Evolutionary conservation across 352 stramenopile genomes (phyloP).

Genomic region (Globisporangium uncinulatum): DNA sequence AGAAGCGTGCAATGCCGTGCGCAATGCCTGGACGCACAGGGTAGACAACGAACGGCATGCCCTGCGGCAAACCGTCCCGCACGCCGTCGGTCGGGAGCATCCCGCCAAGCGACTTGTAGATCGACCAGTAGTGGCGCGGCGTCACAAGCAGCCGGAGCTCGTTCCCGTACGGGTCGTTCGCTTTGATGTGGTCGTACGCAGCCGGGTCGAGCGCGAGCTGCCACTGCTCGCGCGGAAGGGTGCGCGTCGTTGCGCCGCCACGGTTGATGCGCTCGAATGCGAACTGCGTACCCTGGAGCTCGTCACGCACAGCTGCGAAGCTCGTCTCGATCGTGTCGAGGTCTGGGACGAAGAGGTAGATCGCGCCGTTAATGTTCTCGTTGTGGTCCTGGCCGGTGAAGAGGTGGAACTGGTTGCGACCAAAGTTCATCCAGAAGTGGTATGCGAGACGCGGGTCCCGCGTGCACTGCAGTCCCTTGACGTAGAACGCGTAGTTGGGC

Average conservation of each 20-base stretch:
- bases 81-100: slow-evolving; percentile 33
- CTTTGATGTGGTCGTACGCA: slow-evolving; percentile 56
- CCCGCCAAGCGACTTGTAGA: slow-evolving; percentile 49
- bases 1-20: slow-evolving; percentile 58
- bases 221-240: slow-evolving; percentile 51
- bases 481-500: slow-evolving; percentile 54
- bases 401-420: slow-evolving; percentile 66
- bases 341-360: slow-evolving; percentile 57
- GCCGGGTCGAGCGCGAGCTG: slow-evolving; percentile 39
- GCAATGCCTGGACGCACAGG: slow-evolving; percentile 48
- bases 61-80: slow-evolving; percentile 35
- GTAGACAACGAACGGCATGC: slow-evolving; percentile 56
- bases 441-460: slow-evolving; percentile 58
- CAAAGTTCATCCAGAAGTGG: slow-evolving; percentile 69
- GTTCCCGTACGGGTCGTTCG: slow-evolving; percentile 59
- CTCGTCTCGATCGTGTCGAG: slow-evolving; percentile 53
- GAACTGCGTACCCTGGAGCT: slow-evolving; percentile 52
- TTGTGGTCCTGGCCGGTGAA: slow-evolving; percentile 55
- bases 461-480: slow-evolving; percentile 54
- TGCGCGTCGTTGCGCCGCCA: slow-evolving; percentile 33
- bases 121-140: slow-evolving; percentile 50
- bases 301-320: slow-evolving; percentile 29
- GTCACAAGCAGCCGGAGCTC: slow-evolving; percentile 48
- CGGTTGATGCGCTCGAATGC: slow-evolving; percentile 48
- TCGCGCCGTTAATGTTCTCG: slow-evolving; percentile 50